These are phyloP conservation scores for Dactylellina leptospora DNA, from an alignment of 2,329 filamentous ascomycete genomes.

Conservation along the genomic window DNA sequence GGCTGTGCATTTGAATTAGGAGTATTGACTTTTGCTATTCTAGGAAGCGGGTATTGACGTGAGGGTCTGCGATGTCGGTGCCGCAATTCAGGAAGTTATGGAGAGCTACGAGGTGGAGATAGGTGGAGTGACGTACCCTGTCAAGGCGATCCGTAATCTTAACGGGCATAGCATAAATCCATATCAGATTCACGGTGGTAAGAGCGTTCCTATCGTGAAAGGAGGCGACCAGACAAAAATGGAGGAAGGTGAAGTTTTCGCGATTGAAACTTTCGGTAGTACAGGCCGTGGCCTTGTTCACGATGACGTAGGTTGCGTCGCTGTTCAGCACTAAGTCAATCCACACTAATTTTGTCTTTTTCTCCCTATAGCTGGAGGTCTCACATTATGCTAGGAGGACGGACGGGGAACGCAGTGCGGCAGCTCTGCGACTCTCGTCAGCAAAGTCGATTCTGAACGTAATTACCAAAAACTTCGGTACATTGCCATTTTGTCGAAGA, in stretches of 20 bases:
- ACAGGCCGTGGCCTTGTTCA: slow-evolving; percentile 88
- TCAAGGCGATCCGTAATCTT: slow-evolving; percentile 86
- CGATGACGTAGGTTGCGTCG: slow-evolving; percentile 73
- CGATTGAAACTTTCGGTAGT: slow-evolving; percentile 94
- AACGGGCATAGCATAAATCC: slow-evolving; percentile 90
- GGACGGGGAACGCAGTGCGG: slow-evolving; percentile 72
- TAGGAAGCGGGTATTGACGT: slow-evolving; percentile 90
- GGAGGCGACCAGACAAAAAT: slow-evolving; percentile 89
- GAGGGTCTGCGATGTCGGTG: slow-evolving; percentile 84
- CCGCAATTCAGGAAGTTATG: slow-evolving; percentile 87
- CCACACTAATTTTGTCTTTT: slow-evolving; percentile 25
- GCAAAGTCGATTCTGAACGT: slow-evolving; percentile 85
- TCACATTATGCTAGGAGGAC: slow-evolving; percentile 84
- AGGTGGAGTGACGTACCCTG: slow-evolving; percentile 77
- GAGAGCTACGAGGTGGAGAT: slow-evolving; percentile 91
- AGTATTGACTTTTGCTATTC: neutral
- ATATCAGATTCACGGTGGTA: slow-evolving; percentile 89
- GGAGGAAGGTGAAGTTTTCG: slow-evolving; percentile 95
- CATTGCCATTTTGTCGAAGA: slow-evolving; percentile 85
- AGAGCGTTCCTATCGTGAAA: slow-evolving; percentile 94
- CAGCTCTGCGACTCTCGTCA: slow-evolving; percentile 78
- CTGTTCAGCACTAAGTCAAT: neutral
- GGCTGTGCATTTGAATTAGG: neutral
- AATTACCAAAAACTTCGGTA: slow-evolving; percentile 97
- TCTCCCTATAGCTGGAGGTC: slow-evolving; percentile 72